Base-by-base conservation (phyloP, 768 basidiomycete genomes). In the Mycena indigotica region DNA sequence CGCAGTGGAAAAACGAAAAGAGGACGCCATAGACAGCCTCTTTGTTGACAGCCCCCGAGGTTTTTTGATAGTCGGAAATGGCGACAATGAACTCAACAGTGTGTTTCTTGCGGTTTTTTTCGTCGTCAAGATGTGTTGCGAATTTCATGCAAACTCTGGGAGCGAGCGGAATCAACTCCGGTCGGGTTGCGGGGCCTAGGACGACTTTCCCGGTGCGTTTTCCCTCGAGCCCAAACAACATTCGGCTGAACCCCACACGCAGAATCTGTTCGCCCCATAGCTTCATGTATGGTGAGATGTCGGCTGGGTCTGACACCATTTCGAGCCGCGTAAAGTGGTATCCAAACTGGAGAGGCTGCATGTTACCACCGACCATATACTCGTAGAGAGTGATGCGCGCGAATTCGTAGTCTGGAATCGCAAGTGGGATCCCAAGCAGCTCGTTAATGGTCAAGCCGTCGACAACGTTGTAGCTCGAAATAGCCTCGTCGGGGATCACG, bases 1-100 rank as follows among this genome's bases (percentile, higher is more conserved):
- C 61, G 38, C 61, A 62, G 52, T 65, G 57, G 26, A 51, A 60
- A 16, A 63, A 21, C 2, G 61, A 63, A 44, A 54, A 63, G 16
- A 49, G 13, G 16, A 56, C 35, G n/a, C 53, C 58, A 30, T 55
- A 55, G 24, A 28, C 23, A 25, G 46, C 19, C 13, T 26, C n/a
- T n/a, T n/a, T n/a, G n/a, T n/a, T n/a, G n/a, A n/a, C n/a, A n/a
- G n/a, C n/a, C n/a, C n/a, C n/a, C n/a, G n/a, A n/a, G 6, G 46
- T 48, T 12, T 26, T 35, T 15, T 5, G 23, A 23, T 26, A 13
- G 25, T 28, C 15, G 12, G 25, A 23, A 5, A 35, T 35, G 32
- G 17, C 8, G 17, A 17, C 17, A 17, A 48, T 4, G 5, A 48
- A 26, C 32, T 38, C 58, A 38, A 21, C 5, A 4, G 28, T 12